These are phyloP conservation scores for Thalassiosira exigua DNA, from an alignment of 352 stramenopile genomes.

Conservation along the genomic window DNA sequence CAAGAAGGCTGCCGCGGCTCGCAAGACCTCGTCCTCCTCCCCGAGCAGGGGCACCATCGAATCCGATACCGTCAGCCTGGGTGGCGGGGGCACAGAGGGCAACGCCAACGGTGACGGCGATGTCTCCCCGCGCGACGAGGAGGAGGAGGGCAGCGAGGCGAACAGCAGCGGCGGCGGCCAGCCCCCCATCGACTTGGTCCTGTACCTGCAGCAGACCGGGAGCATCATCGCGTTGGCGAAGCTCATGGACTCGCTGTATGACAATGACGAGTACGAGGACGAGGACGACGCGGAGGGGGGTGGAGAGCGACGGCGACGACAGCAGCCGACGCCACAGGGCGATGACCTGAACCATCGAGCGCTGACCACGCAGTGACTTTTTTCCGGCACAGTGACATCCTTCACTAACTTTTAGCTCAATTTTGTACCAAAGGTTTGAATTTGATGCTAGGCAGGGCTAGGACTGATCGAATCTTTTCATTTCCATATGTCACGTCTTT, in stretches of 20 bases:
- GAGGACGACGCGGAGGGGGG: slow-evolving; percentile 22
- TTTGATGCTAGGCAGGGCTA: no score
- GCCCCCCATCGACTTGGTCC: slow-evolving; percentile 78
- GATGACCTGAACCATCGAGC: slow-evolving; percentile 21
- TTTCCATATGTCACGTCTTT: no score
- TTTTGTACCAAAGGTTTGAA: no score
- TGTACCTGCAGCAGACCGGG: slow-evolving; percentile 82
- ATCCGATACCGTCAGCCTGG: slow-evolving; percentile 32
- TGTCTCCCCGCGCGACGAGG: slow-evolving; percentile 14
- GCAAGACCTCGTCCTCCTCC: slow-evolving; percentile 31
- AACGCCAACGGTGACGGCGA: slow-evolving; percentile 8
- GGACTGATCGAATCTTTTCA: no score
- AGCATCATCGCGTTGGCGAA: slow-evolving; percentile 84
- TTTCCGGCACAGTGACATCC: no score
- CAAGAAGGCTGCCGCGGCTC: neutral
- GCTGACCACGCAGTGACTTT: slow-evolving; percentile 33
- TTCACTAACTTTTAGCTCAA: no score
- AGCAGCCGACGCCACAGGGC: no score
- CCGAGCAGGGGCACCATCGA: slow-evolving; percentile 53
- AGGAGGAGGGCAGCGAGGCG: slow-evolving; percentile 24
- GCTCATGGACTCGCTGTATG: slow-evolving; percentile 83
- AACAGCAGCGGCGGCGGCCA: slow-evolving; percentile 36
- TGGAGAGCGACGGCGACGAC: neutral
- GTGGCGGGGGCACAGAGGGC: slow-evolving; percentile 10
- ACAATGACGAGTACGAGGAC: slow-evolving; percentile 64